These are phyloP conservation scores for Hamamelis virginiana DNA, from an alignment of 164 flowering plant genomes.

Conservation along the genomic window DNA sequence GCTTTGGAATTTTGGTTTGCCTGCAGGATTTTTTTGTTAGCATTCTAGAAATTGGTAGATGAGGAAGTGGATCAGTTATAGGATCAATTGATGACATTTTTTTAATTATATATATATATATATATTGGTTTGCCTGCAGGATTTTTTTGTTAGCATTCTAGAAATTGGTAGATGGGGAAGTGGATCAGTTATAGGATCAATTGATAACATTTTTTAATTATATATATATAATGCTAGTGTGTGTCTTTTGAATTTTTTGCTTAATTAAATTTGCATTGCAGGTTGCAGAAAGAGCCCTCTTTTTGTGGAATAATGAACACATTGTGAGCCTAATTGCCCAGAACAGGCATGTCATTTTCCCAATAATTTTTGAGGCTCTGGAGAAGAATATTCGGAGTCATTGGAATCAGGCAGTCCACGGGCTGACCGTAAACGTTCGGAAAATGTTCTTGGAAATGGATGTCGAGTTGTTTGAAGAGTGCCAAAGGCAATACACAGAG, in stretches of 20 bases:
- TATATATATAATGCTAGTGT: not conserved
- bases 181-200: too few species aligned
- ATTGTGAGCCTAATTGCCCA: slow-evolving; percentile 78
- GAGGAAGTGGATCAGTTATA: too few species aligned
- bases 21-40: too few species aligned
- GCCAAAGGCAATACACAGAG: slow-evolving; percentile 53
- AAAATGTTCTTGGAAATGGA: slow-evolving; percentile 86
- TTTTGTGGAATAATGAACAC: slow-evolving; percentile 85
- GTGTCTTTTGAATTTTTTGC: not conserved
- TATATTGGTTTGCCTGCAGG: too few species aligned
- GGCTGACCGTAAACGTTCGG: slow-evolving; percentile 62
- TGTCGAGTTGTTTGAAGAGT: slow-evolving; percentile 60
- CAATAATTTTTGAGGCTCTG: slow-evolving; percentile 66
- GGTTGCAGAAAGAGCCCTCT: slow-evolving; percentile 86
- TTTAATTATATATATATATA: too few species aligned
- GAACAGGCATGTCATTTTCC: slow-evolving; percentile 54
- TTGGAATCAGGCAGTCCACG: slow-evolving; percentile 83
- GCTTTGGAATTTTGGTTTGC: too few species aligned
- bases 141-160: too few species aligned
- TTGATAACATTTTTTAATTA: too few species aligned
- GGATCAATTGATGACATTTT: too few species aligned
- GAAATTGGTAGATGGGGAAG: too few species aligned
- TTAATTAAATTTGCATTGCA: slow-evolving; percentile 29
- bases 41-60: too few species aligned
- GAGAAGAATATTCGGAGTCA: slow-evolving; percentile 66